Base-by-base conservation (phyloP, 2,329 filamentous ascomycete species). In the Nigrospora oryzae region DNA sequence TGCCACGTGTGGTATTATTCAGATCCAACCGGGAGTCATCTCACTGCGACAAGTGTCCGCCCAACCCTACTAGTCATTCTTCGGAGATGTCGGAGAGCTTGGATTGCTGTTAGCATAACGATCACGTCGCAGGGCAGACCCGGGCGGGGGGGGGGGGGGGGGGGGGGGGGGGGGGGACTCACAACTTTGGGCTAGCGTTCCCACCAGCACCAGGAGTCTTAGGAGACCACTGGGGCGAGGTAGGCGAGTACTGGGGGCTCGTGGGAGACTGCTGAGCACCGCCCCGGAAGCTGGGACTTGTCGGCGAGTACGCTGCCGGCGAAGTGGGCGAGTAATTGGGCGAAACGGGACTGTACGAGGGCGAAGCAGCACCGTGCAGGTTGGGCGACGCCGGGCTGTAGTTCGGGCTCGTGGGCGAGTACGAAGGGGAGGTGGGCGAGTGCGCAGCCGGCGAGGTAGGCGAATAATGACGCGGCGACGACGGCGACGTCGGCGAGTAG, bases 321-420 rank as follows among this genome's bases (percentile, higher is more conserved):
- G 85, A 89, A 7, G 84, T 86, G 3, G 87, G 86, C 46, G 86
- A 89, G 70, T 86, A 90, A 19, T 75, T 79, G n/a, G 84, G 85
- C 41, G 84, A 88, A 3, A 81, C 81, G 39, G 84, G 84, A 31
- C 75, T 79, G 64, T 84, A 85, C 4, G 72, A 74, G n/a, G 73
- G 79, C 50, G 80, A 75, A 31, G 77, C 71, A 11, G 73, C 62
- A 5, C 62, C 65, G 58, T 63, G 70, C 54, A 75, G 64, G 59
- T 72, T 78, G 53, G 72, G 82, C 42, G 77, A 83, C 4, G 81
- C 79, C n/a, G 82, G 83, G 57, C 80, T 84, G 66, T 87, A 88
- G 57, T 75, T 81, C 45, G 84, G 83, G 53, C 79, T 84, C 6
- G 81, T 82, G 3, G 83, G 82, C 4, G 81, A 83, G 64, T 87